A percentile compares a stretch with the other conserved stretches of the same genome.
These are phyloP conservation scores for Epichloe amarillans DNA, from an alignment of 2,329 filamentous ascomycete genomes.

Conservation along the genomic window DNA sequence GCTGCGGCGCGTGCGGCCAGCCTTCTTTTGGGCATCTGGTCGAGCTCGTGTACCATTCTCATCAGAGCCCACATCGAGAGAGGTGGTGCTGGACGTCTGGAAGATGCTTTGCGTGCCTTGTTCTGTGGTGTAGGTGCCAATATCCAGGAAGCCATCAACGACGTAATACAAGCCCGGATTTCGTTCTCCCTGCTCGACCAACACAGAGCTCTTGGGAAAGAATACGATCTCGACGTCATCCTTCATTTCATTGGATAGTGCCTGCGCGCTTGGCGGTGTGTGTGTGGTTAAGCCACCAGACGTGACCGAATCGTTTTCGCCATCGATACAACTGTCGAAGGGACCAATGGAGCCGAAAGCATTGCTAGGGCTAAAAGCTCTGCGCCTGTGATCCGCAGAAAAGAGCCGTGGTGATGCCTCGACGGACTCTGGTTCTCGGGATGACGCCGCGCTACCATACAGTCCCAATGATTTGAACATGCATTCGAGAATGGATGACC, in stretches of 20 bases:
- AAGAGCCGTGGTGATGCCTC: constrained; percentile 77
- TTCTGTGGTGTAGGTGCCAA: constrained; percentile 53
- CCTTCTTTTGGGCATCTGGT: constrained; percentile 20
- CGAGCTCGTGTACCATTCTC: neutral
- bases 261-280: constrained; percentile 50
- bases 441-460: constrained; percentile 50
- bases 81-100: constrained; percentile 14
- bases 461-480: constrained; percentile 91
- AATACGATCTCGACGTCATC: constrained; percentile 95
- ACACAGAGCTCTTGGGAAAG: constrained; percentile 84
- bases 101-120: constrained; percentile 20
- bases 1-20: constrained; percentile 42
- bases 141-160: constrained; percentile 90
- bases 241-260: constrained; percentile 64
- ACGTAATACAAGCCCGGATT: constrained; percentile 96
- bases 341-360: constrained; percentile 86
- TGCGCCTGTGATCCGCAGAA: constrained; percentile 65
- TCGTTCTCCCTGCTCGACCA: constrained; percentile 94
- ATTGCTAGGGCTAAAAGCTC: constrained; percentile 55
- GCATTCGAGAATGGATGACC: constrained; percentile 82
- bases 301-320: constrained; percentile 74
- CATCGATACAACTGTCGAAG: constrained; percentile 61
- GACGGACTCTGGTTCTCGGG: constrained; percentile 58
- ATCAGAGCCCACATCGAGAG: constrained; percentile 6
- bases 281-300: constrained; percentile 52